A percentile compares a stretch with the other conserved stretches of the same genome.
phyloP scores from a whole-genome alignment of 176 grass and related monocot species.

The Puccinellia tenuiflora region DNA sequence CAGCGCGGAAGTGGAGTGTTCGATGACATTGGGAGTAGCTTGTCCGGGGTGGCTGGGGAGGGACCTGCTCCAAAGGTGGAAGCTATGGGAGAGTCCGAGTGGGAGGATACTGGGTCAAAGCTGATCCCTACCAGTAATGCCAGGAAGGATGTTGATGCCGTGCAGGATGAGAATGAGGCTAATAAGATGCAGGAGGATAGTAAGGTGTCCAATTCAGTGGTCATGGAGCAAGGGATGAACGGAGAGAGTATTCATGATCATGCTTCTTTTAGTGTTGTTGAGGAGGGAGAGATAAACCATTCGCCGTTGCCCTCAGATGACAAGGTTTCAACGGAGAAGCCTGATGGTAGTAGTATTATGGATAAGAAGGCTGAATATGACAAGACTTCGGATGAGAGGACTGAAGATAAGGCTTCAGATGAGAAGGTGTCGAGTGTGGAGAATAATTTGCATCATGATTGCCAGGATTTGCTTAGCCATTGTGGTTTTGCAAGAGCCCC shows the following conservation, averaged over 20 bases:
- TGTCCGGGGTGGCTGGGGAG: conserved; percentile 54
- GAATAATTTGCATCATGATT: conserved; percentile 16
- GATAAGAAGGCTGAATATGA: conserved; percentile 34
- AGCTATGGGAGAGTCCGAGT: conserved; percentile 53
- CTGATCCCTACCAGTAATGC: conserved; percentile 48
- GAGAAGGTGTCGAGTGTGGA: conserved; percentile 24
- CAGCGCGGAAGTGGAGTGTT: conserved; percentile 20
- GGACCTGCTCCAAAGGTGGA: conserved; percentile 47
- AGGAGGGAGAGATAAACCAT: conserved; percentile 31
- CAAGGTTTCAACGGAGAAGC: conserved; percentile 24
- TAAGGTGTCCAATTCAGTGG: conserved; percentile 39
- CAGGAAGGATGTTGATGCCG: conserved; percentile 35
- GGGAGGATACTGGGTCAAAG: conserved; percentile 83
- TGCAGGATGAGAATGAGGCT: conserved; percentile 3
- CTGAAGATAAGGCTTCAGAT: conserved; percentile 26
- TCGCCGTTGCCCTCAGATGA: background rate
- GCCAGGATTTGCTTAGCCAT: conserved; percentile 39
- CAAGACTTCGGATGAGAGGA: conserved; percentile 25
- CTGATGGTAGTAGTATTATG: conserved; percentile 28
- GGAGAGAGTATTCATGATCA: background rate
- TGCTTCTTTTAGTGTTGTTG: conserved; percentile 14
- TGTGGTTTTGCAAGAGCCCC: conserved; percentile 59
- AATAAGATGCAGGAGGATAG: conserved; percentile 45
- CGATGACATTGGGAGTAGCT: conserved; percentile 74
- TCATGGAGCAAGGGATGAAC: conserved; percentile 23